phyloP scores from a whole-genome alignment of 2,329 filamentous ascomycete genomes.

The Aspergillus phoenicis region DNA sequence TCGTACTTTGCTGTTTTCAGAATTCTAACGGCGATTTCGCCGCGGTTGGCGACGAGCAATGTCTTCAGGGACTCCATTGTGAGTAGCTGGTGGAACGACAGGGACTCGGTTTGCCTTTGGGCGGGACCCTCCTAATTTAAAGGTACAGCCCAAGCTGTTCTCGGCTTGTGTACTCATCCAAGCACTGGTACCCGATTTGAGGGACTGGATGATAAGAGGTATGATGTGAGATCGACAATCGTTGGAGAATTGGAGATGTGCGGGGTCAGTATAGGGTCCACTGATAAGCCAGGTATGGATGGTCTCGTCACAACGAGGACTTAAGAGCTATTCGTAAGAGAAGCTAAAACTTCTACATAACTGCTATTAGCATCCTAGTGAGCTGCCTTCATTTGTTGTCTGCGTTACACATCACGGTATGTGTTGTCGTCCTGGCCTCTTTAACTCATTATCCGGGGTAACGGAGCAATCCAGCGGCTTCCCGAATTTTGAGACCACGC shows the following conservation, averaged over 20 bases:
- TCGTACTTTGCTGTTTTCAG: constrained; percentile 52
- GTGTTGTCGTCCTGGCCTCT: neutral
- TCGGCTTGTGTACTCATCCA: neutral
- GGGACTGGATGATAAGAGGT: neutral
- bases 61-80: constrained; percentile 49
- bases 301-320: neutral
- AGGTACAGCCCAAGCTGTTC: neutral
- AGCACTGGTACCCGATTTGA: neutral
- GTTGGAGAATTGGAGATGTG: constrained; percentile 1
- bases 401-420: neutral
- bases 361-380: too few species aligned
- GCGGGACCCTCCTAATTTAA: neutral
- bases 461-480: neutral
- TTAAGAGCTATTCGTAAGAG: neutral
- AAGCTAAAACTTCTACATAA: neutral
- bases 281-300: neutral
- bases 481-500: neutral
- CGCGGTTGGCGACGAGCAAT: constrained; percentile 61
- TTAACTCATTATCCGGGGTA: neutral
- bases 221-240: constrained; percentile 1
- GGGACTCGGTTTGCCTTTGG: neutral
- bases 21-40: constrained; percentile 60
- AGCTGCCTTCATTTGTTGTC: too few species aligned
- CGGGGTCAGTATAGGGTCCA: neutral
- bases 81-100: neutral